Percentiles rank a stretch among this genome's conserved stretches.
Evolutionary conservation across 352 stramenopile species (phyloP).

Genomic region (Pythium insidiosum): DNA sequence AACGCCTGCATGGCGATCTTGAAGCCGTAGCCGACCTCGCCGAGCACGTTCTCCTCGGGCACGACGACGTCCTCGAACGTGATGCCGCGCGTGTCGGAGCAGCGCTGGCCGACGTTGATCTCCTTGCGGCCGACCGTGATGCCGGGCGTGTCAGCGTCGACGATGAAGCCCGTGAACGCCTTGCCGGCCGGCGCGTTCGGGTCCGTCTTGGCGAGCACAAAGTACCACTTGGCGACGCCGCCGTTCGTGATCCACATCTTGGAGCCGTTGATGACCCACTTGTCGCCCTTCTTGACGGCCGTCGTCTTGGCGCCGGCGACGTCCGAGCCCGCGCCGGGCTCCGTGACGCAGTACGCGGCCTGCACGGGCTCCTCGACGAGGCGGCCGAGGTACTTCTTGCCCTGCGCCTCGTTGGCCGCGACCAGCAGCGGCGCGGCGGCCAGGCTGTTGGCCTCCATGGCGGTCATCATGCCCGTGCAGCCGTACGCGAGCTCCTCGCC

Average conservation of each 20-base stretch:
- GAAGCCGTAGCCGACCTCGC: conserved; percentile 82
- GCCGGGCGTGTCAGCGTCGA: conserved; percentile 79
- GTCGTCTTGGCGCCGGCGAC: conserved; percentile 86
- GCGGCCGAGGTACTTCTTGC: conserved; percentile 82
- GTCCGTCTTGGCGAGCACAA: conserved; percentile 89
- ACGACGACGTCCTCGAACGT: conserved; percentile 90
- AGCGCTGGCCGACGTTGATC: conserved; percentile 89
- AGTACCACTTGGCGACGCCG: conserved; percentile 86
- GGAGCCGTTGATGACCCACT: conserved; percentile 89
- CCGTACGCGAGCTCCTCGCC: conserved; percentile 87
- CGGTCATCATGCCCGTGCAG: conserved; percentile 88
- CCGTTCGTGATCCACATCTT: conserved; percentile 95
- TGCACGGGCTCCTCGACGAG: conserved; percentile 78
- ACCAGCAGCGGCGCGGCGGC: conserved; percentile 80
- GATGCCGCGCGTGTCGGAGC: conserved; percentile 85
- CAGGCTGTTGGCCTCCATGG: conserved; percentile 85
- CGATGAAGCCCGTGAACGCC: conserved; percentile 89
- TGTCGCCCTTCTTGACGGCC: conserved; percentile 90
- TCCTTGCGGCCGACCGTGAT: conserved; percentile 87
- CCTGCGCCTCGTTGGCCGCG: conserved; percentile 71
- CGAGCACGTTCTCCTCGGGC: conserved; percentile 82
- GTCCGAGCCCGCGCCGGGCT: conserved; percentile 85
- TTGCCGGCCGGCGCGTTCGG: conserved; percentile 48
- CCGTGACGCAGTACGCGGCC: conserved; percentile 87
- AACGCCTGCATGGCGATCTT: conserved; percentile 92